Percentiles rank a stretch among this genome's conserved stretches.
phyloP scores from a whole-genome alignment of 495 filamentous ascomycete genomes.

The Xylaria bambusicola region DNA sequence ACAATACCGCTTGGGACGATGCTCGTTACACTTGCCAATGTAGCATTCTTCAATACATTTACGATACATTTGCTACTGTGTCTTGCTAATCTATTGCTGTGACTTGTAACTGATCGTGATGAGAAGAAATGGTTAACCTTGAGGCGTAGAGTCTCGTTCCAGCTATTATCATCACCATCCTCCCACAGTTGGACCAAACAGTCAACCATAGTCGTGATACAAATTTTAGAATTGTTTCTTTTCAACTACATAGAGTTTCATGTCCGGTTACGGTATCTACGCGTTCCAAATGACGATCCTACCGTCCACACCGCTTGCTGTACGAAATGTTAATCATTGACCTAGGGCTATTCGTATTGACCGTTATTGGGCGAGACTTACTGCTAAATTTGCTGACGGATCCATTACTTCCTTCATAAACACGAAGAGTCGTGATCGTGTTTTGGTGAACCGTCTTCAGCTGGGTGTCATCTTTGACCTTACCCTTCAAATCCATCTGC shows the following conservation, averaged over 20 bases:
- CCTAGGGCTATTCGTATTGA: not conserved
- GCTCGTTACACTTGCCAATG: too few species aligned
- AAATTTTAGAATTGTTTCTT: not conserved
- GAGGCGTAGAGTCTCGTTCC: too few species aligned
- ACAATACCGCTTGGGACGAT: too few species aligned
- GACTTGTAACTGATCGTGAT: too few species aligned
- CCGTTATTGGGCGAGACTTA: conserved; percentile 52
- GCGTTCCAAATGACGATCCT: conserved; percentile 78
- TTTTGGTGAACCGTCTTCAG: conserved; percentile 97
- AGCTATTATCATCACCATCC: too few species aligned
- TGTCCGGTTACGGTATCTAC: not conserved
- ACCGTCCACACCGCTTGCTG: conserved; percentile 91
- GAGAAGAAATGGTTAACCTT: too few species aligned
- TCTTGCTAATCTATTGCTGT: too few species aligned
- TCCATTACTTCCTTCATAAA: conserved; percentile 67
- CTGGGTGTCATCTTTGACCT: conserved; percentile 83
- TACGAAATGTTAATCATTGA: conserved; percentile 41
- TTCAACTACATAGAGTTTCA: not conserved
- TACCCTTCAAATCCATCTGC: conserved; percentile 97
- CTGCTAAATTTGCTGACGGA: conserved; percentile 80
- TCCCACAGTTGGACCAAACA: too few species aligned
- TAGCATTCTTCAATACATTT: too few species aligned
- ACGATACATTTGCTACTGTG: too few species aligned
- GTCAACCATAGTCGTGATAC: too few species aligned
- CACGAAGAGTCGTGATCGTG: conserved; percentile 81